Evolutionary conservation across 176 grass and related monocot species (phyloP).

Genomic region (Poa annua): DNA sequence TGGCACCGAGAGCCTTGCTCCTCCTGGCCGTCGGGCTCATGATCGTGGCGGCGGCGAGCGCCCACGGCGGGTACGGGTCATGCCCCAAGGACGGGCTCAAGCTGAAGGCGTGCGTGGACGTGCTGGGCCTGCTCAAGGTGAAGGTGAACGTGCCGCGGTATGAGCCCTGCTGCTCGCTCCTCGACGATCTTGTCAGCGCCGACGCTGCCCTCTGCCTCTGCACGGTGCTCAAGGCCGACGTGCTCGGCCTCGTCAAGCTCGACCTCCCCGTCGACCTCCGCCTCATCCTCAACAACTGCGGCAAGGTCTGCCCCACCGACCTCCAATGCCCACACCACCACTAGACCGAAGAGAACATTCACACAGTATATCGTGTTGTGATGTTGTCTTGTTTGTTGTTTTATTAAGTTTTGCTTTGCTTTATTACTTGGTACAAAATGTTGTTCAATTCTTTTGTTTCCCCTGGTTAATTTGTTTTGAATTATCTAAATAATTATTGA

Average conservation of each 20-base stretch:
- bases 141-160: background rate
- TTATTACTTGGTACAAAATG: background rate
- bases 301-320: conserved; percentile 41
- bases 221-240: conserved; percentile 47
- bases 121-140: conserved; percentile 14
- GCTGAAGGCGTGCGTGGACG: conserved; percentile 43
- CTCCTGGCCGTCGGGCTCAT: conserved; percentile 45
- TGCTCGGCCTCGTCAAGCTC: conserved; percentile 42
- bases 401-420: background rate
- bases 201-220: conserved; percentile 57
- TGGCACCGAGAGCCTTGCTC: conserved; percentile 46
- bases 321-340: conserved; percentile 19
- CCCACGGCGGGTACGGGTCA: background rate
- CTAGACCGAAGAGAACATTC: background rate
- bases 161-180: conserved; percentile 53
- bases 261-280: conserved; percentile 49
- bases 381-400: background rate
- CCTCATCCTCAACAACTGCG: conserved; percentile 57
- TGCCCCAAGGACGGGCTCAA: conserved; percentile 48
- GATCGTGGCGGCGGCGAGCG: conserved; percentile 38
- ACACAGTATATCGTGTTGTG: background rate
- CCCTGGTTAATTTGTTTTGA: background rate
- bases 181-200: conserved; percentile 32
- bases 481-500: background rate
- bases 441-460: background rate